These are phyloP conservation scores for Epichloe sibirici DNA, from an alignment of 2,329 filamentous ascomycete genomes.

Conservation along the genomic window DNA sequence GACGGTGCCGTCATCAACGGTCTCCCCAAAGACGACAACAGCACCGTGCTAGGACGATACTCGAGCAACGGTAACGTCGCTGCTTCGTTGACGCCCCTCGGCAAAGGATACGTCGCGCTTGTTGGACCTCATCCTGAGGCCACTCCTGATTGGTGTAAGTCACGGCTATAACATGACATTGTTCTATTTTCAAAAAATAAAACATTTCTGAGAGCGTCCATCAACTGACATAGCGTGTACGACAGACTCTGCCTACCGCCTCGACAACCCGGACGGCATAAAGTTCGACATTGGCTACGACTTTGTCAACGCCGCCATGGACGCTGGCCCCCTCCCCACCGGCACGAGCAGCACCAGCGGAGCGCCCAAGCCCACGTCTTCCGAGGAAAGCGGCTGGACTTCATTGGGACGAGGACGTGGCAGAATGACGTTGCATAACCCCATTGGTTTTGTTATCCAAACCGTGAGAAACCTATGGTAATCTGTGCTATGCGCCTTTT, in stretches of 20 bases:
- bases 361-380: conserved; percentile 1
- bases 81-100: conserved; percentile 12
- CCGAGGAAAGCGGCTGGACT: not conserved
- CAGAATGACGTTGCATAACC: conserved; percentile 2
- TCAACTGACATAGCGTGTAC: not conserved
- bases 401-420: not conserved
- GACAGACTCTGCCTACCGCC: conserved; percentile 5
- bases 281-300: conserved; percentile 12
- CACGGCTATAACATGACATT: not conserved
- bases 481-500: too few species aligned
- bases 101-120: conserved; percentile 14
- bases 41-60: conserved; percentile 11
- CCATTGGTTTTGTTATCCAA: not conserved
- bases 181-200: not conserved
- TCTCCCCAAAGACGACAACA: not conserved
- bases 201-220: not conserved
- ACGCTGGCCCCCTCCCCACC: not conserved
- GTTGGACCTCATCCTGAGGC: conserved; percentile 16
- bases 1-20: conserved; percentile 13
- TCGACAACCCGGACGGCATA: conserved; percentile 13
- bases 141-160: conserved; percentile 14
- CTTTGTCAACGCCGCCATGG: conserved; percentile 12
- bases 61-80: conserved; percentile 13
- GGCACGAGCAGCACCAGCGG: not conserved
- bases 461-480: not conserved